Evolutionary conservation across 2,329 filamentous ascomycete species (phyloP), one percentile per base, ranked within the genome.

Genomic region (Fusarium sp.): DNA sequence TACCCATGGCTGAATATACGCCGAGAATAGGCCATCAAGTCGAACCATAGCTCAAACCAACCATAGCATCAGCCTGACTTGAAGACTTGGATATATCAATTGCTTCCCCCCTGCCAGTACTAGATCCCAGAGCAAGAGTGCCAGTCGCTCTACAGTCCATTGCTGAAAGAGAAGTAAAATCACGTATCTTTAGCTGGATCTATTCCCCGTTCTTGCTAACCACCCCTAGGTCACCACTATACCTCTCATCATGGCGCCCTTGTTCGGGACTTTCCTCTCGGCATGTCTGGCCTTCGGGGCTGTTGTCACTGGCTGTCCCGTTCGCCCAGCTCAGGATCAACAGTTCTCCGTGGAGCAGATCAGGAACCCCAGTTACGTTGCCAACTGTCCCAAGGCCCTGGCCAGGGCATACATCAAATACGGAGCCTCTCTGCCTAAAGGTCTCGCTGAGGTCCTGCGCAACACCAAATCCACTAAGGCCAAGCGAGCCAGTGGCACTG

Each of bases 371-470:
- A 77, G 80, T 56, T 84, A 80, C 65, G 78, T 79, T 50, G 79
- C 75, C 65, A 80, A 77, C 62, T 84, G 83, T 8, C 80, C 80
- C 9, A 68, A 79, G 5, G 81, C 81, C 1, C 77, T 85, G 14
- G 73, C 75, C 29, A 75, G 79, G 61, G 79, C 79, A 36, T 85
- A 85, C 76, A 65, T 61, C 70, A 85, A 86, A 78, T 85, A 81
- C 52, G 79, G 81, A 56, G 77, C 74, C 11, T 68, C 80, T 5
- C 61, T 85, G 2, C 82, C 84, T 4, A 70, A 74, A 25, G 75
- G 77, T 25, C 79, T 84, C 11, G 70, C 68, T 33, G 58, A 52
- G 16, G 79, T 78, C 13, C 71, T 82, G 29, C 70, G 71, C 54
- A 73, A 74, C 10, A 71, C 79, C 59, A 61, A 27, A 6, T 38